Percentiles rank a stretch among this genome's conserved stretches.
Conservation (phyloP, 768 basidiomycete genomes). For the Daedaleopsis nitida region DNA sequence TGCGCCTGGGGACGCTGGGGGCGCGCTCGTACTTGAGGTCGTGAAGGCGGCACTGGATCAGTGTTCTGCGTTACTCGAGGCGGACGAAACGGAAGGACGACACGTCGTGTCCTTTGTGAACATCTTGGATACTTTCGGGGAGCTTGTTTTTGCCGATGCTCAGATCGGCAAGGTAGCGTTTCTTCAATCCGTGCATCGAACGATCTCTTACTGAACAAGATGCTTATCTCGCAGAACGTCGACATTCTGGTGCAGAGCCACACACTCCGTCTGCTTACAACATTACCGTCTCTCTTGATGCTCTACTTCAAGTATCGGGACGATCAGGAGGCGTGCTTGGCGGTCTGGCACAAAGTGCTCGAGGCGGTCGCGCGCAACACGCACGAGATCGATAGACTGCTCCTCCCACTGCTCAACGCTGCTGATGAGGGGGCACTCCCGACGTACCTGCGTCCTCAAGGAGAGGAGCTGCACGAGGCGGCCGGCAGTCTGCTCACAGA, state of each 20-base stretch:
- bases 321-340: constrained; percentile 31
- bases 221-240: constrained; percentile 38
- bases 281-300: constrained; percentile 47
- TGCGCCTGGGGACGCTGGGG: constrained; percentile 28
- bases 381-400: constrained; percentile 29
- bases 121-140: constrained; percentile 55
- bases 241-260: constrained; percentile 46
- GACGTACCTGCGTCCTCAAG: constrained; percentile 44
- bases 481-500: constrained; percentile 42
- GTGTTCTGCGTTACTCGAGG: constrained; percentile 31
- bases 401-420: constrained; percentile 46
- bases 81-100: constrained; percentile 22
- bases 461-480: constrained; percentile 46
- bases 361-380: constrained; percentile 39
- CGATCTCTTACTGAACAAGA: neutral
- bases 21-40: constrained; percentile 35
- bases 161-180: constrained; percentile 45
- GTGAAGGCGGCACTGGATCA: constrained; percentile 37
- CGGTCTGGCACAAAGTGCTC: constrained; percentile 55
- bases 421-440: constrained; percentile 43
- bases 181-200: neutral
- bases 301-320: constrained; percentile 52
- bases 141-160: constrained; percentile 47
- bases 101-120: constrained; percentile 36
- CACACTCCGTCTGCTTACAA: constrained; percentile 40